Evolutionary conservation across 257 asterid genomes (phyloP), one percentile per base, ranked within the genome.

Genomic region (Rauvolfia tetraphylla): DNA sequence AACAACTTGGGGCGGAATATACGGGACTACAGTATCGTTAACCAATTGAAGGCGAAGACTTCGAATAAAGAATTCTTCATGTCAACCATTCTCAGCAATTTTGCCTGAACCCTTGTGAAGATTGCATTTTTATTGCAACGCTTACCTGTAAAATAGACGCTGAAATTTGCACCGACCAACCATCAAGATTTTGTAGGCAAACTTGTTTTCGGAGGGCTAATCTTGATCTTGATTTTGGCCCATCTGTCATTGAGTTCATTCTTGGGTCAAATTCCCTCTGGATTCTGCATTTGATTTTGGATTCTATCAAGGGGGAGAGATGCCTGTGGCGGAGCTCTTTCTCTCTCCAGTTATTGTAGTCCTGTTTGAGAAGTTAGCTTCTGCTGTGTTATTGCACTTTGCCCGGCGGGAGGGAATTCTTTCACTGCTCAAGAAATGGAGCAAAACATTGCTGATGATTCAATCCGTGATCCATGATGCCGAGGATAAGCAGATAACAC

Each of bases 241-340:
- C 57, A 20, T 15, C 39, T 42, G 2, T 3, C 31, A 74, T 46
- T 63, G 42, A 75, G 42, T 75, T 75, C 27, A n/a, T 63, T 11
- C 41, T 33, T 75, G 2, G 51, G 41, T 44, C 34, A 10, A 27
- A 46, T 39, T 44, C 29, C 38, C 17, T 46, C 49, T 38, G 10
- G 33, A 65, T 18, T 39, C 79, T 66, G 68, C 41, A 36, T 49
- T 68, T 68, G 25, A 36, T 9, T 27, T 5, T 31, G 18, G 41
- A 38, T 76, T 68, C 38, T 54, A 54, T 11, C 57, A 51, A 17
- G 76, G 68, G 23, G 70, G n/a, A 22, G 76, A 79, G 57, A 90
- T 90, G 96, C 67, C 85, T 72, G 79, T 87, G 71, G 96, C 87
- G 25, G 94, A 90, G 87, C 62, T 90, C 72, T 89, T 90, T 81